Conservation (phyloP, 2,329 filamentous ascomycete species). For the Claviceps spartinae region DNA sequence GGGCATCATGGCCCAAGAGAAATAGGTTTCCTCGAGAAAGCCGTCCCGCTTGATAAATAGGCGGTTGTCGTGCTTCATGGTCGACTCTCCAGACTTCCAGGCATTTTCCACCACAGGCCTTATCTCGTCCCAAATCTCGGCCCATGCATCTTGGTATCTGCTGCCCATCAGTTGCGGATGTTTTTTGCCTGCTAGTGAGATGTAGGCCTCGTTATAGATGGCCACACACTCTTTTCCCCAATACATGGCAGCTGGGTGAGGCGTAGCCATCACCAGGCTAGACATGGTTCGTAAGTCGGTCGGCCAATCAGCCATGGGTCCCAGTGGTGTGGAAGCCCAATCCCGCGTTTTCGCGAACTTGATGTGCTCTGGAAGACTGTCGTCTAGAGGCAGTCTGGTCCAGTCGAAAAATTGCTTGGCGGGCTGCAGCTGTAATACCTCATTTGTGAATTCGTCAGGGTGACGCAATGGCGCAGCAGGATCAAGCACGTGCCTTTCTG, state of each 20-base stretch:
- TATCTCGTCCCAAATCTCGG: slow-evolving; percentile 61
- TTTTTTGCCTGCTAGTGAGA: slow-evolving; percentile 59
- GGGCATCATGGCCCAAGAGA: slow-evolving; percentile 71
- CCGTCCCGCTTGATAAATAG: slow-evolving; percentile 58
- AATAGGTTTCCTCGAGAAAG: slow-evolving; percentile 67
- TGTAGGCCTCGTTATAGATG: slow-evolving; percentile 63
- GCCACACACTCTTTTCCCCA: slow-evolving; percentile 58
- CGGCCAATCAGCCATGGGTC: slow-evolving; percentile 62
- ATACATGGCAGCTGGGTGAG: slow-evolving; percentile 64
- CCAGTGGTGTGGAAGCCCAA: slow-evolving; percentile 60
- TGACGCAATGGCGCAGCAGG: slow-evolving; percentile 16
- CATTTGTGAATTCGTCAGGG: slow-evolving; percentile 29
- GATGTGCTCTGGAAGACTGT: slow-evolving; percentile 55
- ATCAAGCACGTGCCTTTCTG: slow-evolving; percentile 2
- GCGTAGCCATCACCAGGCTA: slow-evolving; percentile 69
- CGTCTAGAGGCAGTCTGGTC: slow-evolving; percentile 55
- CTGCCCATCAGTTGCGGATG: slow-evolving; percentile 65
- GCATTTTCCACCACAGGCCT: slow-evolving; percentile 55
- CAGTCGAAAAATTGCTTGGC: slow-evolving; percentile 49
- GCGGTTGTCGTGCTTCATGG: slow-evolving; percentile 72
- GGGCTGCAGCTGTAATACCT: slow-evolving; percentile 20
- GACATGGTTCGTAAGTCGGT: slow-evolving; percentile 63
- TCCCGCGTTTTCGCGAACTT: slow-evolving; percentile 57
- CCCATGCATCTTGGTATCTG: slow-evolving; percentile 54
- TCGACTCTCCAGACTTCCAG: slow-evolving; percentile 57